These are phyloP conservation scores for Porogramme epimiltina DNA, from an alignment of 1,284 basidiomycete species.

Conservation along the genomic window DNA sequence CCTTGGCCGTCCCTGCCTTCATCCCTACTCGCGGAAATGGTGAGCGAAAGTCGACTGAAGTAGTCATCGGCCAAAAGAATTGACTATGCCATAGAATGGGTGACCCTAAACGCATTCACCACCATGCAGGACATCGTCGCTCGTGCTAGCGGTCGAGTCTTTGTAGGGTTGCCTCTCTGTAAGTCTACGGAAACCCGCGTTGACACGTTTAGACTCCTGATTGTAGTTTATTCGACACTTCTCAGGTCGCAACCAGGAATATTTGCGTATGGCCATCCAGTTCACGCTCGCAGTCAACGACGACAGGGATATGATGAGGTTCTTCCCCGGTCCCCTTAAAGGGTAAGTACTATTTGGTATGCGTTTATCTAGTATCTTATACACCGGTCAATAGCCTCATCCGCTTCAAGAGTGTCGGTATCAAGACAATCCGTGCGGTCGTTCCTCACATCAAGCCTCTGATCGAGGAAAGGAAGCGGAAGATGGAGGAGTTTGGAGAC, in stretches of 20 bases:
- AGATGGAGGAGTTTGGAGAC: slow-evolving; percentile 6
- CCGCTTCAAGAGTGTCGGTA: no score
- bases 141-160: slow-evolving; percentile 45
- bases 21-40: no score
- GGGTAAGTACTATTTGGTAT: neutral
- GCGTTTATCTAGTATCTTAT: neutral
- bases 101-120: slow-evolving; percentile 1
- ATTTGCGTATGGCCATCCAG: slow-evolving; percentile 11
- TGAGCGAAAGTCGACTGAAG: neutral
- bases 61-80: neutral
- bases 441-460: slow-evolving; percentile 13
- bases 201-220: no score
- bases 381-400: no score
- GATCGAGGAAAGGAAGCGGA: slow-evolving; percentile 21
- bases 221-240: no score
- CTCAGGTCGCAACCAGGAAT: slow-evolving; percentile 20
- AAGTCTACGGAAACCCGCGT: slow-evolving; percentile 24
- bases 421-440: no score
- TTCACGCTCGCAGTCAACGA: slow-evolving; percentile 14
- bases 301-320: slow-evolving; percentile 1
- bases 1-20: slow-evolving; percentile 20
- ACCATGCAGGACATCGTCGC: slow-evolving; percentile 43
- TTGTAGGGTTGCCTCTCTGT: slow-evolving; percentile 47
- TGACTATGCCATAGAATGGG: no score
- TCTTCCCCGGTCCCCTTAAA: slow-evolving; percentile 11